Evolutionary conservation across 371 early-diverging fungal genomes (phyloP), one percentile per base, ranked within the genome.

Genomic region (Choanephora cucurbitarum): DNA sequence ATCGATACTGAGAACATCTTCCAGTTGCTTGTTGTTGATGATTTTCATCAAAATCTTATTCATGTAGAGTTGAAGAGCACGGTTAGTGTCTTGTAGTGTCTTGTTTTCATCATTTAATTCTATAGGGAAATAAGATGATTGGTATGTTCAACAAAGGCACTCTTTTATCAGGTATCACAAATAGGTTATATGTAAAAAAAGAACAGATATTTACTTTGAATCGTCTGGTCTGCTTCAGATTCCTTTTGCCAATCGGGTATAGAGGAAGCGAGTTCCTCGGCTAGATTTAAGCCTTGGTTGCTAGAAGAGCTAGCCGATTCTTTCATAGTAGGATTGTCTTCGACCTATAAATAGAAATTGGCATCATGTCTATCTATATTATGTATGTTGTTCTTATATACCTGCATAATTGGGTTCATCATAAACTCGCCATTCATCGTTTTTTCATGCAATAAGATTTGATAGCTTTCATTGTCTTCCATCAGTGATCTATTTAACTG

Each of bases 391-490:
- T 42, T 15, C 22, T 32, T 44, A 5, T 57, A 55, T 67, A 67
- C 67, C 80, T 83, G 70, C 77, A 81, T 60, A 57, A 79, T 59
- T 49, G 81, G 71, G 59, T 80, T 70, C 74, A 90, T 91, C 70
- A 81, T 81, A 44, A 87, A 83, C 53, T 89, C 90, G 55, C 93
- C 93, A 64, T 78, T 87, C 69, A 91, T 84, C 5, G 92, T 88
- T 63, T 84, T 87, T 72, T 91, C 89, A 49, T 90, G 89, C 56
- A 92, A 60, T 48, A 94, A 71, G 23, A 89, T 71, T 65, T 92
- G 93, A 70, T 86, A 92, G 43, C 89, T 84, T 67, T 92, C 94
- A 69, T 89, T 91, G 47, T 92, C 94, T 58, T 92, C 91, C 85
- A 85, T 84, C 49, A 92, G 68, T 2, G 83, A 75, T 50, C 73